These are phyloP conservation scores for Clitoria ternatea DNA, from an alignment of 306 rosid genomes.

Conservation along the genomic window DNA sequence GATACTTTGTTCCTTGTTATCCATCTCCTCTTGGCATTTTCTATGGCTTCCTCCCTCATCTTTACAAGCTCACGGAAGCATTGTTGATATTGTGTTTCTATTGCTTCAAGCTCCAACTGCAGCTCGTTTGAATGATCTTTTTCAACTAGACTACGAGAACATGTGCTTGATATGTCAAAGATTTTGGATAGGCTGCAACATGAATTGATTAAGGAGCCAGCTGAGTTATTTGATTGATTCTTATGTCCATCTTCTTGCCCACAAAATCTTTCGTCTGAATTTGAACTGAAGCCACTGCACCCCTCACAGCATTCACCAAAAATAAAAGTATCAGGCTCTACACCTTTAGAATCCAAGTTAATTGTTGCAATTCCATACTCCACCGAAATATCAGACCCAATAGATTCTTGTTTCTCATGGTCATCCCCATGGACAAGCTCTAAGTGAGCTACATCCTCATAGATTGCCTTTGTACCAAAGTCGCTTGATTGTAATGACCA, in stretches of 20 bases:
- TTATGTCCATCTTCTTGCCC: constrained; percentile 27
- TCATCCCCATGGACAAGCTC: constrained; percentile 33
- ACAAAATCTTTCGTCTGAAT: constrained; percentile 29
- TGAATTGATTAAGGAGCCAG: constrained; percentile 26
- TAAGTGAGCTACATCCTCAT: constrained; percentile 23
- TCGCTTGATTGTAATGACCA: constrained; percentile 29
- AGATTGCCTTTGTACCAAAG: constrained; percentile 17
- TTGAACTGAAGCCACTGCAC: constrained; percentile 20
- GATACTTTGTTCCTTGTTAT: constrained; percentile 44
- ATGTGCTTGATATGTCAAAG: constrained; percentile 39
- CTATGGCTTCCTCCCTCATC: constrained; percentile 69
- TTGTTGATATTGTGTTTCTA: constrained; percentile 50
- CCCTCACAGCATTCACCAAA: constrained; percentile 37
- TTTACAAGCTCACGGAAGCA: constrained; percentile 49
- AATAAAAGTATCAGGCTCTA: constrained; percentile 25
- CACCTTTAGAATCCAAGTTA: constrained; percentile 28
- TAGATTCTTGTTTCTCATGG: constrained; percentile 47
- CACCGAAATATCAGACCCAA: constrained; percentile 47
- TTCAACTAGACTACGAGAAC: constrained; percentile 36
- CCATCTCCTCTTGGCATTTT: constrained; percentile 62
- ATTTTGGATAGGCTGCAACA: constrained; percentile 28
- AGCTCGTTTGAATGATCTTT: constrained; percentile 36
- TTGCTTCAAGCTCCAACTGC: constrained; percentile 65
- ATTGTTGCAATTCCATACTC: constrained; percentile 33
- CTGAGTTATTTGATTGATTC: constrained; percentile 35